Conservation (phyloP, 1,139 yeast species). For the Groenewaldozyma auringiensis region DNA sequence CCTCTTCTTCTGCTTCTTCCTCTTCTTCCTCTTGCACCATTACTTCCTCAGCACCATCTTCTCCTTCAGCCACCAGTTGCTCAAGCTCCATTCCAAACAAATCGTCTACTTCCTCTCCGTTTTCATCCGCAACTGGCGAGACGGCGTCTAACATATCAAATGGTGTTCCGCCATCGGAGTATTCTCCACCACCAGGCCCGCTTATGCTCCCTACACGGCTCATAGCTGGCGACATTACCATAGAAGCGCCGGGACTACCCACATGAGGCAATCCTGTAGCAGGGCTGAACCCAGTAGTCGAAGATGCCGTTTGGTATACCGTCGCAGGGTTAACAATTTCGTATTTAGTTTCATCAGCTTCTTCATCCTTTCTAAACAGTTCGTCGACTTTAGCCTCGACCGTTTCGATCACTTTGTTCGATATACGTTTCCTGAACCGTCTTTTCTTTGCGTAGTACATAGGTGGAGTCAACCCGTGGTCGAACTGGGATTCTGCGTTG, state of each 20-base stretch:
- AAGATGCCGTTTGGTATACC: constrained; percentile 8
- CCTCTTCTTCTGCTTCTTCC: constrained; percentile 44
- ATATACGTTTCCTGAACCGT: constrained; percentile 46
- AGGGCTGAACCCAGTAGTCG: constrained; percentile 1
- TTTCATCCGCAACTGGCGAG: constrained; percentile 14
- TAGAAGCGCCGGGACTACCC: not conserved
- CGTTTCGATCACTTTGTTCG: constrained; percentile 46
- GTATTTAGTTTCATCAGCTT: constrained; percentile 73
- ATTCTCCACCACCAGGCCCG: constrained; percentile 2
- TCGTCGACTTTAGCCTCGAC: constrained; percentile 77
- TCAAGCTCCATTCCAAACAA: constrained; percentile 21
- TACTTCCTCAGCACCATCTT: constrained; percentile 38
- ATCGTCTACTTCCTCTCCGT: constrained; percentile 23
- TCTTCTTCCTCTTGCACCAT: constrained; percentile 17
- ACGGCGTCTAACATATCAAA: constrained; percentile 27
- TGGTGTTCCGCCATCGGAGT: constrained; percentile 1
- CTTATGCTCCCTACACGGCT: not conserved
- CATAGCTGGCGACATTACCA: not conserved
- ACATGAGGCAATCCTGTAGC: constrained; percentile 2
- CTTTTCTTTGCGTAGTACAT: constrained; percentile 48
- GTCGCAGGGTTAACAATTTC: constrained; percentile 57
- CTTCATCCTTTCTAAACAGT: constrained; percentile 65
- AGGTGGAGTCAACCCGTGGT: constrained; percentile 83
- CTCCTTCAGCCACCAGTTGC: constrained; percentile 40
- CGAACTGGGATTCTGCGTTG: constrained; percentile 31